Percentiles rank a stretch among this genome's conserved stretches.
phyloP scores from a whole-genome alignment of 1,284 basidiomycete genomes.

The Cutaneotrichosporon sp. region DNA sequence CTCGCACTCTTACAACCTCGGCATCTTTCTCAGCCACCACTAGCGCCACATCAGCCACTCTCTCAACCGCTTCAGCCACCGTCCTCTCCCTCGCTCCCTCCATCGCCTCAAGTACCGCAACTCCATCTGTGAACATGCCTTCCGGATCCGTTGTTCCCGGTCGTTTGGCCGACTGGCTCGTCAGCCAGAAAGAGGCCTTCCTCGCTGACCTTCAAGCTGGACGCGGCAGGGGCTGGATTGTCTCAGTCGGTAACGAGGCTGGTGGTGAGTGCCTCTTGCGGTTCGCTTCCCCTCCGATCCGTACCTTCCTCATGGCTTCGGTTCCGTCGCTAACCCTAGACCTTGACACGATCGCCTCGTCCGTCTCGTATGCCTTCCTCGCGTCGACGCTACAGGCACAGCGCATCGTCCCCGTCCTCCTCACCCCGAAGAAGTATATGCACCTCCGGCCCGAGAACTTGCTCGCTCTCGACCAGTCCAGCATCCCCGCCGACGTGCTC shows the following conservation, averaged over 20 bases:
- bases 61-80: background rate
- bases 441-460: slow-evolving; percentile 81
- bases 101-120: background rate
- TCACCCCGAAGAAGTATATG: slow-evolving; percentile 69
- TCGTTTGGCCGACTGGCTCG: slow-evolving; percentile 51
- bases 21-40: slow-evolving; percentile 12
- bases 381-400: slow-evolving; percentile 58
- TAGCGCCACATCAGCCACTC: background rate
- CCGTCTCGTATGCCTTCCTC: slow-evolving; percentile 77
- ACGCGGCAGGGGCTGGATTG: slow-evolving; percentile 65
- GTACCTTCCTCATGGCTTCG: background rate
- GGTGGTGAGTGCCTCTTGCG: slow-evolving; percentile 62
- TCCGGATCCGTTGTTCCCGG: background rate
- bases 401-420: slow-evolving; percentile 70
- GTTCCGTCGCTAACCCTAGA: slow-evolving; percentile 58
- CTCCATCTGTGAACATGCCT: background rate
- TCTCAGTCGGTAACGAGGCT: slow-evolving; percentile 88
- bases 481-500: slow-evolving; percentile 62
- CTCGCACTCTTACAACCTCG: slow-evolving; percentile 7
- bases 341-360: slow-evolving; percentile 79
- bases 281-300: background rate
- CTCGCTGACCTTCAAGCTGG: slow-evolving; percentile 55
- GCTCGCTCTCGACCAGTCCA: slow-evolving; percentile 65
- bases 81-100: background rate
- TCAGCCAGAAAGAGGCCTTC: slow-evolving; percentile 56